A percentile compares a stretch with the other conserved stretches of the same genome.
Evolutionary conservation across 2,329 filamentous ascomycete species (phyloP).

Genomic region (Talaromyces funiculosus): DNA sequence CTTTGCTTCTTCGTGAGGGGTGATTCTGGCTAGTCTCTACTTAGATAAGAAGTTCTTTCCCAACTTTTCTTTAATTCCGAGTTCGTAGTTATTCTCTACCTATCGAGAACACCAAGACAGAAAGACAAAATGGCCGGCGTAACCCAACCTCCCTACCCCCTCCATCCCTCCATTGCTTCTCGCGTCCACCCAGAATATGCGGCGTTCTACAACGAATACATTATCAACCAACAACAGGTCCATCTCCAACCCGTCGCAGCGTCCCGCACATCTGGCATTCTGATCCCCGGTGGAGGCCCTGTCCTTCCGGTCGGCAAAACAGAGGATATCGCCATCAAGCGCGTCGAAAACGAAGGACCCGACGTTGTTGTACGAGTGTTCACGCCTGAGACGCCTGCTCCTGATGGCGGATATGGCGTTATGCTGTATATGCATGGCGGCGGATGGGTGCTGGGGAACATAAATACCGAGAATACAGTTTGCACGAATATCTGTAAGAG

Average conservation of each 20-base stretch:
- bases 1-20: neutral
- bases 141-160: constrained; percentile 40
- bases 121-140: constrained; percentile 1
- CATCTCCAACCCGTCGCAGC: constrained; percentile 50
- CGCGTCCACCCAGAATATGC: constrained; percentile 48
- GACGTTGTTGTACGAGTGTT: constrained; percentile 46
- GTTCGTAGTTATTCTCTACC: too few species aligned
- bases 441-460: constrained; percentile 55
- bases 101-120: neutral
- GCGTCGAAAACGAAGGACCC: constrained; percentile 44
- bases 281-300: constrained; percentile 50
- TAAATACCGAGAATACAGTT: constrained; percentile 54
- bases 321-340: constrained; percentile 40
- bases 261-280: constrained; percentile 47
- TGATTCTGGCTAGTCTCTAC: neutral
- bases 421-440: constrained; percentile 55
- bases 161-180: constrained; percentile 44
- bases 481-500: constrained; percentile 51
- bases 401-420: constrained; percentile 49
- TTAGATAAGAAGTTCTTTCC: neutral
- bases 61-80: too few species aligned
- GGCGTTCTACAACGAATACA: constrained; percentile 49
- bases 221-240: constrained; percentile 49
- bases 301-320: constrained; percentile 45
- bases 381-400: constrained; percentile 45